Base-by-base conservation (phyloP, 1,284 basidiomycete genomes). In the Ceraceosorus bombacis region DNA sequence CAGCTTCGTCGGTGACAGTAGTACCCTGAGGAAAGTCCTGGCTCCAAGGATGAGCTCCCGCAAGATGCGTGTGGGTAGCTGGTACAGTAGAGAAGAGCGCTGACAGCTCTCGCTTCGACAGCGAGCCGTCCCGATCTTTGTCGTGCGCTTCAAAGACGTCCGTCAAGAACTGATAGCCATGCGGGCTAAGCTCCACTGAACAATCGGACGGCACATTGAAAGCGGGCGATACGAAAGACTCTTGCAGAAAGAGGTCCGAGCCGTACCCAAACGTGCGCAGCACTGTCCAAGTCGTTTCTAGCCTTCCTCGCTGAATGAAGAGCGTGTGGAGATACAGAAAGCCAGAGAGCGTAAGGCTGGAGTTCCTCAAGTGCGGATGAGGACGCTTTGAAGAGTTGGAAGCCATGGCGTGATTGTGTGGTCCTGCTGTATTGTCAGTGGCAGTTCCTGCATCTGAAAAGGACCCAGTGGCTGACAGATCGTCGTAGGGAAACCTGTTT, bases 261-360 rank as follows among this genome's bases (percentile, higher is more conserved):
- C 88, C 94, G 76, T 98, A 98, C 1, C 94, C 94, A 78, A 96
- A 97, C 71, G 87, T 90, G 62, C 92, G 82, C 65, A 98, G 81
- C 4, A 96, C 92, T 2, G 91, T 94, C 94, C 94, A 98, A 1
- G 94, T 97, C 37, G 95, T 98, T 79, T 98, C 94, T 66, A 96
- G 83, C 51, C 95, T 84, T 10, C 94, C 95, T 57, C 89, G 86
- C 80, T 96, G 94, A 65, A 98, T 96, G 80, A 98, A 98, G 69
- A 88, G 89, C 4, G 93, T 96, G 78, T 97, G 92, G 9, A 98
- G 84, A 74, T 91, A 94, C 52, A 97, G 80, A 80, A 97, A 97
- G 1, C 94, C 94, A 9, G 86, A 84, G 79, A 95, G 90, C 2
- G 93, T 97, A 61, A 98, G 82, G n/a, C 88, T 55, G 0, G 64